Percentiles rank a stretch among this genome's conserved stretches.
Conservation (phyloP, 2,329 filamentous ascomycete genomes). For the Botrytis fragariae region DNA sequence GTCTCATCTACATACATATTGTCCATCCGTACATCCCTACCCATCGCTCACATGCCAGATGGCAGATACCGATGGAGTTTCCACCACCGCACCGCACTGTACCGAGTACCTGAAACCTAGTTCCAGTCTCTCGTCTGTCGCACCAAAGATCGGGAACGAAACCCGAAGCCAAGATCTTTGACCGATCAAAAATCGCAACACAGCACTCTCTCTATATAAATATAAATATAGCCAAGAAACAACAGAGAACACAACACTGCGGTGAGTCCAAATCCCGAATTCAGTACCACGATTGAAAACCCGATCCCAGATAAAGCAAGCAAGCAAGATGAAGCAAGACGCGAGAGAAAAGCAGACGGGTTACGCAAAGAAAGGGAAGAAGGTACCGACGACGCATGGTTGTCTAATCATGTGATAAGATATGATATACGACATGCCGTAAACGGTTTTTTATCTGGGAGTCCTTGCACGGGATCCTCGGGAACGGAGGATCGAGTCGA, state of each 20-base stretch:
- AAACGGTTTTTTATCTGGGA: neutral
- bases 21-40: neutral
- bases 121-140: neutral
- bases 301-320: slow-evolving; percentile 3
- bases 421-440: neutral
- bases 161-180: neutral
- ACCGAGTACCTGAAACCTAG: neutral
- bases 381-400: neutral
- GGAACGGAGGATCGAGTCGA: neutral
- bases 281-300: neutral
- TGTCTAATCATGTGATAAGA: slow-evolving; percentile 5
- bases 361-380: neutral
- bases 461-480: neutral
- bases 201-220: neutral
- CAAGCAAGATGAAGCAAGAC: neutral
- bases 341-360: neutral
- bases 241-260: neutral
- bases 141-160: neutral
- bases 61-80: neutral
- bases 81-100: neutral
- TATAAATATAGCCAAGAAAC: neutral
- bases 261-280: neutral
- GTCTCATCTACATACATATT: neutral
- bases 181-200: neutral
- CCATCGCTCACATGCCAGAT: neutral